Base-by-base conservation (phyloP, 2,329 filamentous ascomycete species). In the Neoascochyta sp. region DNA sequence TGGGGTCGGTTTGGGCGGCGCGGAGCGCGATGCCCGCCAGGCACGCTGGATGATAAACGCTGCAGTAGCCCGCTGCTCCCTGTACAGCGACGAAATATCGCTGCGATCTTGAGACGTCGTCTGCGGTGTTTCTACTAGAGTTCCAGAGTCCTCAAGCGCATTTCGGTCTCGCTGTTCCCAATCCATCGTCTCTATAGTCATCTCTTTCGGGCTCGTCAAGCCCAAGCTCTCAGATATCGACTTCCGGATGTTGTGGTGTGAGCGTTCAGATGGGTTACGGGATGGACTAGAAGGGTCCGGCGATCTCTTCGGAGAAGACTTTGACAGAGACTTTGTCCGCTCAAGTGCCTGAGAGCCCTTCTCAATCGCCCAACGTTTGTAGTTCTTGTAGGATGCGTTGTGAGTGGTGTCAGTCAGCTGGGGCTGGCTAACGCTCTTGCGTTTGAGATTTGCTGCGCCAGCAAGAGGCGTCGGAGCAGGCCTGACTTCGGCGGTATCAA, bases 11-110 rank as follows among this genome's bases (percentile, higher is more conserved):
- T 26, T 39, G 28, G 41, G 37, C n/a, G 47, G 40, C 17, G 52
- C 47, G n/a, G 37, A 27, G 10, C 47, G 45, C 13, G 46, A 45
- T 15, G 48, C 47, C n/a, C 60, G 41, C 60, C 58, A 63, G 14
- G 61, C 55, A 9, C 57, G 54, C 28, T 62, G 57, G 8, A 63
- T 64, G 8, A 45, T 49, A 10, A 45, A 55, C 22, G 61, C 59
- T 20, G 60, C 57, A n/a, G 45, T 45, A 1, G 39, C 29, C 3
- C 56, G 31, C 5, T 46, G 46, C 15, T 60, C 53, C n/a, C 41
- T 50, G 20, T 47, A 48, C 7, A 52, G 24, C 7, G 50, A 50
- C 5, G 44, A 51, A 4, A 41, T 35, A 23, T 56, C 51, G 16
- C 38, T 38, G 26, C 41, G 44, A 15, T 61, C 52, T 26, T 59